Evolutionary conservation across 305 asterid genomes (phyloP).

Genomic region (Fraxinus dipetala): DNA sequence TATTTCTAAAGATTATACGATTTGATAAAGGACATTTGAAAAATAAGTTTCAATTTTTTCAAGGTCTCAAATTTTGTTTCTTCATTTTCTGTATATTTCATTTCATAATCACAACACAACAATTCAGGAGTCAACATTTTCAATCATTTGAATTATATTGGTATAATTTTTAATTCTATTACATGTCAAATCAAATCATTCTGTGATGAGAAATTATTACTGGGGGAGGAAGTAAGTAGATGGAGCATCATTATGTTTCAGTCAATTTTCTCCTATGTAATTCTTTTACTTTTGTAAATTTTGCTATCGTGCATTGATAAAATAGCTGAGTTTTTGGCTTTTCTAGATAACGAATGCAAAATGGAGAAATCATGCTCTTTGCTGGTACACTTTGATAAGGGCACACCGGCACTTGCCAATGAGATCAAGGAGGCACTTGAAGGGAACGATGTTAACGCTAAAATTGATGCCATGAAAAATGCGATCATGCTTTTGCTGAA

Average conservation of each 20-base stretch:
- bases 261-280: background rate
- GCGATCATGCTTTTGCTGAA: conserved; percentile 86
- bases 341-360: conserved; percentile 9
- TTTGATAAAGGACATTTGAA: background rate
- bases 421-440: conserved; percentile 97
- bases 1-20: background rate
- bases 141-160: background rate
- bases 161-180: background rate
- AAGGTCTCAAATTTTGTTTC: background rate
- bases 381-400: conserved; percentile 33
- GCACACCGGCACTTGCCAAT: conserved; percentile 82
- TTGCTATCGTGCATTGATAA: background rate
- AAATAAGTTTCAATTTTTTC: background rate
- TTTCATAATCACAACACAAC: background rate
- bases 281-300: background rate
- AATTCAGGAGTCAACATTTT: background rate
- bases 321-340: background rate
- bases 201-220: background rate
- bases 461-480: conserved; percentile 26
- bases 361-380: conserved; percentile 91
- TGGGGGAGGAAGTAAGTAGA: background rate
- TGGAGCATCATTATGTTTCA: background rate
- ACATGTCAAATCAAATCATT: background rate
- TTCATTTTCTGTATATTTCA: background rate
- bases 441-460: conserved; percentile 68